Evolutionary conservation across 2,329 filamentous ascomycete genomes (phyloP).

Genomic region (Furcasterigmium sp.): DNA sequence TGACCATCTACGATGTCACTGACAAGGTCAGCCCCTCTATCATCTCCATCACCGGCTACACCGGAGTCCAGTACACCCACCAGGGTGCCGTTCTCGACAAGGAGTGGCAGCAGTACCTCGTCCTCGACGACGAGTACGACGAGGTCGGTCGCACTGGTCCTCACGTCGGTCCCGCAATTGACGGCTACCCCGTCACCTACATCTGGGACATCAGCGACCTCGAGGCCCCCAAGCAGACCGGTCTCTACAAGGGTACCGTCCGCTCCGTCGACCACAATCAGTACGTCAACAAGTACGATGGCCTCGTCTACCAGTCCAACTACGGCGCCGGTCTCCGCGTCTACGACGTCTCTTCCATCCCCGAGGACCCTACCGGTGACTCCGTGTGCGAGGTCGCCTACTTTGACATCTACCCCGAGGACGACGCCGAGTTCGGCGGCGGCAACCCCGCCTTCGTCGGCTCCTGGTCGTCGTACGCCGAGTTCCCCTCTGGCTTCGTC

Average conservation of each 20-base stretch:
- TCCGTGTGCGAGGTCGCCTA: conserved; percentile 34
- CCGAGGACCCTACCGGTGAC: conserved; percentile 26
- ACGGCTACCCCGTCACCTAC: conserved; percentile 40
- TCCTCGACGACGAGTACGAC: conserved; percentile 41
- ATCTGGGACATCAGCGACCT: conserved; percentile 42
- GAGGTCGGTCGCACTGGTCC: conserved; percentile 32
- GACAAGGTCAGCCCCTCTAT: conserved; percentile 35
- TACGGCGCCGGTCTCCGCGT: conserved; percentile 34
- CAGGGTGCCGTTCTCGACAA: conserved; percentile 45
- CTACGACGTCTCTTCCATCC: conserved; percentile 23
- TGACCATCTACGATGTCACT: conserved; percentile 46
- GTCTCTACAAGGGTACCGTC: conserved; percentile 30
- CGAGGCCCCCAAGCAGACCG: conserved; percentile 33
- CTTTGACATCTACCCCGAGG: conserved; percentile 42
- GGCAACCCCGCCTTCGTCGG: conserved; percentile 28
- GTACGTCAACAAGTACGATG: conserved; percentile 27
- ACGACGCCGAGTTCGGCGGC: conserved; percentile 29
- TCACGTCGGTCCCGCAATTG: conserved; percentile 17
- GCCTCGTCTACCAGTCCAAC: conserved; percentile 38
- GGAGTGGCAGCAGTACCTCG: conserved; percentile 31
- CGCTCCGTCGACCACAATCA: conserved; percentile 38
- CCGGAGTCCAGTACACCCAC: conserved; percentile 45
- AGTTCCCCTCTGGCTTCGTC: conserved; percentile 32
- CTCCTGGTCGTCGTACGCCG: conserved; percentile 38
- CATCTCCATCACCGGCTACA: conserved; percentile 46